These are phyloP conservation scores for Exserohilum rostratum DNA, from an alignment of 2,329 filamentous ascomycete genomes.

Conservation along the genomic window DNA sequence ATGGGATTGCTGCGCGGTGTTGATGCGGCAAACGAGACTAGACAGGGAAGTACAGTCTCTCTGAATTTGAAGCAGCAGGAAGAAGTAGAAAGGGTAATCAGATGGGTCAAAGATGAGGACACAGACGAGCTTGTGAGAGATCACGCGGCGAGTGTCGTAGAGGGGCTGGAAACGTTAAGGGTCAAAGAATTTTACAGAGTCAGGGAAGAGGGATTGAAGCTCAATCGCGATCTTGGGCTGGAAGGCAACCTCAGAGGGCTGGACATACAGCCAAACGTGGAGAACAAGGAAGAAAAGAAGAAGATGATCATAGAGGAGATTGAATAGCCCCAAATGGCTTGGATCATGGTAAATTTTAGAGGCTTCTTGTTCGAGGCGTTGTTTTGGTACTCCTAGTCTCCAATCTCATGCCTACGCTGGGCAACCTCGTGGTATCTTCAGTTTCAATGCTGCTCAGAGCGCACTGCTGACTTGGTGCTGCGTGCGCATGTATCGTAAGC, in stretches of 20 bases:
- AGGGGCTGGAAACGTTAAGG: conserved; percentile 69
- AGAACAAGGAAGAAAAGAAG: conserved; percentile 37
- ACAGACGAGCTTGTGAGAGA: conserved; percentile 70
- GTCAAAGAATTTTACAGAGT: conserved; percentile 58
- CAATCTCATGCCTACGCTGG: conserved; percentile 13
- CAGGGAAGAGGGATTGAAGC: conserved; percentile 27
- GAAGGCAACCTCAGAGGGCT: conserved; percentile 54
- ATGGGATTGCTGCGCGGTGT: conserved; percentile 67
- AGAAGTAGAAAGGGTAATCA: conserved; percentile 67
- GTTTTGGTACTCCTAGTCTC: conserved; percentile 10
- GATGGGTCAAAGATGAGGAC: conserved; percentile 70
- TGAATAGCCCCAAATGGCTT: conserved; percentile 52
- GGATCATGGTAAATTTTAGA: conserved; percentile 6
- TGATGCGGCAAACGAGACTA: conserved; percentile 55
- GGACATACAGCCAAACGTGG: conserved; percentile 43
- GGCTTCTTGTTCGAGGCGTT: conserved; percentile 7
- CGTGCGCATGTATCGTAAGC: not conserved
- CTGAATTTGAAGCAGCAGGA: conserved; percentile 62
- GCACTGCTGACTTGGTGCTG: conserved; percentile 2
- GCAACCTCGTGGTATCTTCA: conserved; percentile 21
- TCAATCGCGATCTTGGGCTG: conserved; percentile 39
- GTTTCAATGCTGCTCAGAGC: conserved; percentile 10
- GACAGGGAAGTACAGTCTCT: conserved; percentile 54
- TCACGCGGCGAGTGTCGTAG: conserved; percentile 70
- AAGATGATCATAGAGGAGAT: conserved; percentile 61